Base-by-base conservation (phyloP, 805 yeast genomes). In the Lipomyces starkeyi region DNA sequence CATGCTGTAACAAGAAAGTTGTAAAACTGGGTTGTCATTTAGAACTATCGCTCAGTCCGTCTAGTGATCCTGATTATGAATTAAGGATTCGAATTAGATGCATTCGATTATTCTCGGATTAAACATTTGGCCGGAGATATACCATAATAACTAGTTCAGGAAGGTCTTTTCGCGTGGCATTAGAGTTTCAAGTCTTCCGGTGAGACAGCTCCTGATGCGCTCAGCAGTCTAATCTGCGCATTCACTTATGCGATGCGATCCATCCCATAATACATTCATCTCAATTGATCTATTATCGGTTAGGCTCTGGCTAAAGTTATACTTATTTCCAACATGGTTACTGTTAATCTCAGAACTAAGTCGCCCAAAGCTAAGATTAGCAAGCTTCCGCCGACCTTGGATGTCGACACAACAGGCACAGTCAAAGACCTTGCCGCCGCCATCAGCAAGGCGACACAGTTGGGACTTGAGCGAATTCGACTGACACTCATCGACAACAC, bases 381-480 rank as follows among this genome's bases (percentile, higher is more conserved):
- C 55, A 64, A 72, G 22, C 73, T 78, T 13, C 78, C 79, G 6
- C 55, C 79, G 29, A 65, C 74, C 32, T 52, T 76, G 32, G 76
- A 74, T n/a, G 63, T 72, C 25, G 75, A 74, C 27, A 63, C 81
- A 49, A 82, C 76, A 69, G 83, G 78, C 71, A 79, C 77, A 67
- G 84, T 82, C 70, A 83, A 77, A 61, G 83, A 82, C 53, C 79
- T 88, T 59, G 74, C 82, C 57, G 75, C 76, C 22, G 75, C 80
- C 62, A 77, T 89, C 67, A 82, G 87, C 34, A 73, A 75, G 34
- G 78, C 80, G 22, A 85, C 86, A 70, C 80, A 76, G 62, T 76
- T 84, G 55, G 83, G 85, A 68, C 77, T 80, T 2, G 78, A 85
- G 76, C 82, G 93, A 72, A 77, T 90, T 67, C 84, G 91, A 74